Conservation (phyloP, 2,329 filamentous ascomycete genomes). For the Cladosporium sp. region DNA sequence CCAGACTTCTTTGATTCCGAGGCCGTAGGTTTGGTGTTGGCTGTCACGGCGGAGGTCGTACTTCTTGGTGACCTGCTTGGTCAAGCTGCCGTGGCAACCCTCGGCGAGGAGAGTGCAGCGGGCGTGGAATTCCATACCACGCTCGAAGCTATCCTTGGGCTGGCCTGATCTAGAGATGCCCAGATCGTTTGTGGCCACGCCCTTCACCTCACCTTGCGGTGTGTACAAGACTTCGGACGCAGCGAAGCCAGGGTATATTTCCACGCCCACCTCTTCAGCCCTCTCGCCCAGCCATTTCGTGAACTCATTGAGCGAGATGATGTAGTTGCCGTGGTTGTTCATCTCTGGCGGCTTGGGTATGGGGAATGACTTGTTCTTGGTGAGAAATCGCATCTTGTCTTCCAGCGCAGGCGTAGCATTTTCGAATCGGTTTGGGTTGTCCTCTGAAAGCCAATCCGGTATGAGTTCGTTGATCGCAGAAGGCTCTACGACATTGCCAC, state of each 20-base stretch:
- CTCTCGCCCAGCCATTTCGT: conserved; percentile 93
- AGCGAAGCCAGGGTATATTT: conserved; percentile 93
- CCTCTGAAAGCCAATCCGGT: conserved; percentile 86
- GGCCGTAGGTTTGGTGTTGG: conserved; percentile 89
- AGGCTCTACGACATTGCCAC: conserved; percentile 91
- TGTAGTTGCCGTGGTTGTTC: conserved; percentile 97
- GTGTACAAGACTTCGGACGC: conserved; percentile 89
- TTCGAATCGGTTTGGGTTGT: conserved; percentile 83
- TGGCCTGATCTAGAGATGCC: conserved; percentile 77
- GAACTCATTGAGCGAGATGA: conserved; percentile 91
- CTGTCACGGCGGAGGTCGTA: conserved; percentile 85
- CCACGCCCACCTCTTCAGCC: conserved; percentile 93
- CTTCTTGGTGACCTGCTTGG: conserved; percentile 91
- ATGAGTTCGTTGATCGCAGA: conserved; percentile 82
- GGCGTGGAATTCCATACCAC: conserved; percentile 98
- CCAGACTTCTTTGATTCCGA: conserved; percentile 97
- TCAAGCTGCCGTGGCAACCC: conserved; percentile 91
- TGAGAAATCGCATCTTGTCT: conserved; percentile 93
- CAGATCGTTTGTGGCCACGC: conserved; percentile 93
- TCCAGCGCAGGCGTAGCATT: conserved; percentile 75
- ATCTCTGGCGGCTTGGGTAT: conserved; percentile 91
- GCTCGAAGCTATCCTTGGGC: conserved; percentile 85
- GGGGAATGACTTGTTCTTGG: conserved; percentile 70
- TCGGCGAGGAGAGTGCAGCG: conserved; percentile 87
- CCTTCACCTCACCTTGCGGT: conserved; percentile 79